phyloP scores from a whole-genome alignment of 768 basidiomycete species.

The Hygrocybe punicea region DNA sequence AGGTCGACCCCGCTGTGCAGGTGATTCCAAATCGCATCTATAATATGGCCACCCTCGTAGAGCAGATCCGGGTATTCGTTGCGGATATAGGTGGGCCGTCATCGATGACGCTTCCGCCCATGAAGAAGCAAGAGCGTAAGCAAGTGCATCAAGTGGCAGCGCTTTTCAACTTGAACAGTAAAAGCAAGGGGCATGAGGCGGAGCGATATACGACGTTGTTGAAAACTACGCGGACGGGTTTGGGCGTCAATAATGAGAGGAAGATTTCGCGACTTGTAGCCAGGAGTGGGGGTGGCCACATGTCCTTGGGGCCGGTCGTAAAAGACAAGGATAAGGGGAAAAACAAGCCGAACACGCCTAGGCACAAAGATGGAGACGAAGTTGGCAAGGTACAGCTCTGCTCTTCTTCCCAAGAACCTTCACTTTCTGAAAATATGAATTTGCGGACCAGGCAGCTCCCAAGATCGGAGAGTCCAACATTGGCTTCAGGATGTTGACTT shows the following conservation, averaged over 20 bases:
- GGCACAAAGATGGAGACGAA: slow-evolving; percentile 78
- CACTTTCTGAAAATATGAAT: neutral
- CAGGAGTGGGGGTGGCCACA: slow-evolving; percentile 31
- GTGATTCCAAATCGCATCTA: slow-evolving; percentile 49
- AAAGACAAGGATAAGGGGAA: slow-evolving; percentile 23
- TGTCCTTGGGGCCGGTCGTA: slow-evolving; percentile 32
- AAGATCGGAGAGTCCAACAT: slow-evolving; percentile 77
- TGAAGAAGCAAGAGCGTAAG: slow-evolving; percentile 68
- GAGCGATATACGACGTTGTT: slow-evolving; percentile 71
- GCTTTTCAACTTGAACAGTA: slow-evolving; percentile 74
- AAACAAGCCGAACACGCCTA: slow-evolving; percentile 32
- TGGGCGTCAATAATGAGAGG: slow-evolving; percentile 48
- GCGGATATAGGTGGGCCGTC: slow-evolving; percentile 46
- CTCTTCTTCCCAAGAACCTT: neutral
- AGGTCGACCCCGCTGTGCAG: slow-evolving; percentile 45
- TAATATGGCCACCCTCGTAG: slow-evolving; percentile 64
- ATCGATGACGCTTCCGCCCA: slow-evolving; percentile 72
- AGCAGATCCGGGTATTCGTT: slow-evolving; percentile 69
- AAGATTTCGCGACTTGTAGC: slow-evolving; percentile 50
- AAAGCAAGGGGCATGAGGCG: slow-evolving; percentile 69
- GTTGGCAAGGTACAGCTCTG: slow-evolving; percentile 63
- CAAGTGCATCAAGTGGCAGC: slow-evolving; percentile 75
- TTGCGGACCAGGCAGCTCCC: slow-evolving; percentile 57
- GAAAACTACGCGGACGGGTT: slow-evolving; percentile 61
- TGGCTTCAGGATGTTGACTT: slow-evolving; percentile 81